A percentile compares a stretch with the other conserved stretches of the same genome.
Evolutionary conservation across 164 flowering plant genomes (phyloP).

Genomic region (Chimonanthus praecox): DNA sequence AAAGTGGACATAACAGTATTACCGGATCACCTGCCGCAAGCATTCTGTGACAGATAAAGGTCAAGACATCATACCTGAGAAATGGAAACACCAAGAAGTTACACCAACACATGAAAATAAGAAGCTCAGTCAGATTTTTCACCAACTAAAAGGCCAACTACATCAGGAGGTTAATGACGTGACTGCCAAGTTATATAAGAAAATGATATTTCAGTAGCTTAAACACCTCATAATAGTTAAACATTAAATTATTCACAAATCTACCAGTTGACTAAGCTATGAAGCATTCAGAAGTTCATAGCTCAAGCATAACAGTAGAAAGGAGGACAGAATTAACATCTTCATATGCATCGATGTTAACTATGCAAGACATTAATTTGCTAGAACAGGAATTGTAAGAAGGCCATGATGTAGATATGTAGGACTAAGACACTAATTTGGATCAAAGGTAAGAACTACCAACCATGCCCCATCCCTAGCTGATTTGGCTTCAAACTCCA

Average conservation of each 20-base stretch:
- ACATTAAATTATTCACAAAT: background rate
- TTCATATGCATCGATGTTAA: too few species aligned
- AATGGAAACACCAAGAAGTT: background rate
- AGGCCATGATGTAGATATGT: too few species aligned
- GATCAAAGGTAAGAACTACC: conserved; percentile 14
- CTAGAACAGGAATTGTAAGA: too few species aligned
- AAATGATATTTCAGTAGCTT: too few species aligned
- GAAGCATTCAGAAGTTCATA: too few species aligned
- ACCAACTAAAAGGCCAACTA: background rate
- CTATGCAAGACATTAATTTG: too few species aligned
- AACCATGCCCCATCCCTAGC: conserved; percentile 94
- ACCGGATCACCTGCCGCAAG: conserved; percentile 83
- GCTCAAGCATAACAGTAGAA: too few species aligned
- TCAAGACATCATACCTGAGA: conserved; percentile 83
- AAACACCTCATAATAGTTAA: background rate
- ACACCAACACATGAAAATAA: background rate
- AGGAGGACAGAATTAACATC: too few species aligned
- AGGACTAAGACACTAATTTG: background rate
- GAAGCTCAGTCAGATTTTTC: background rate
- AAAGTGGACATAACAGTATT: conserved; percentile 18
- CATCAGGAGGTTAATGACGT: background rate
- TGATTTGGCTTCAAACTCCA: conserved; percentile 91
- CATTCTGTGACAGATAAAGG: conserved; percentile 60
- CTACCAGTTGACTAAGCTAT: background rate
- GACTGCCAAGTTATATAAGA: background rate